A percentile compares a stretch with the other conserved stretches of the same genome.
Conservation (phyloP, 2,329 filamentous ascomycete genomes). For the Cladosporium sp. region DNA sequence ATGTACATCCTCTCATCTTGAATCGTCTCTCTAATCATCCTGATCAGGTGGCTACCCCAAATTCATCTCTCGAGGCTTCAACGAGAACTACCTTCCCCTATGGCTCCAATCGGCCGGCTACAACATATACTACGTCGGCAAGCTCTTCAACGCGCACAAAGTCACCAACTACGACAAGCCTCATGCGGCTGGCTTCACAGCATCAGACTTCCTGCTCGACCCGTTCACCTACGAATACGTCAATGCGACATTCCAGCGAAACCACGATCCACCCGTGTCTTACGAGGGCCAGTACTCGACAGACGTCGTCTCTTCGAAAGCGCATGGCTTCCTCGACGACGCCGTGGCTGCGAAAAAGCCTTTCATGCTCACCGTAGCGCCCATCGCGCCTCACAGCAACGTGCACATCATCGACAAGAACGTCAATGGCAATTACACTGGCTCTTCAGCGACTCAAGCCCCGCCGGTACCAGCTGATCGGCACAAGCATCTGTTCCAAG, state of each 20-base stretch:
- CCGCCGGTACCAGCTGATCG: conserved; percentile 11
- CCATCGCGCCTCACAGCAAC: conserved; percentile 61
- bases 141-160: conserved; percentile 67
- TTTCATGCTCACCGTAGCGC: conserved; percentile 68
- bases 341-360: conserved; percentile 58
- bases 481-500: conserved; percentile 63
- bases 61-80: conserved; percentile 64
- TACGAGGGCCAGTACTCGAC: conserved; percentile 57
- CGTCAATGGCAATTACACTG: conserved; percentile 13
- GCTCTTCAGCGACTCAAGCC: conserved; percentile 1
- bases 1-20: not conserved
- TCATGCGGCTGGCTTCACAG: conserved; percentile 59
- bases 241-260: conserved; percentile 64
- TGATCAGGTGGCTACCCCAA: conserved; percentile 58
- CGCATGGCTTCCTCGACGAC: conserved; percentile 62
- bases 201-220: conserved; percentile 42
- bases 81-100: conserved; percentile 67
- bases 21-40: not conserved
- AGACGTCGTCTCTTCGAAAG: conserved; percentile 62
- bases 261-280: conserved; percentile 56
- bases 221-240: conserved; percentile 63
- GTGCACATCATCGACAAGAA: conserved; percentile 15
- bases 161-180: conserved; percentile 62
- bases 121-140: conserved; percentile 70
- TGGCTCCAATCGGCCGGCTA: conserved; percentile 70